A percentile compares a stretch with the other conserved stretches of the same genome.
phyloP scores from a whole-genome alignment of 176 grass and related monocot genomes.

The Triticum aestivum region IWGSC_CS_RefSeq_v2.1 NC_057801.1:677729676-677730175 shows the following conservation, averaged over 20 bases:
- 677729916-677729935: conserved; percentile 35
- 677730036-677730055: conserved; percentile 68
- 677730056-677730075: conserved; percentile 75
- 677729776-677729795: conserved; percentile 56
- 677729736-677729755: too few relatives aligned
- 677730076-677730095: conserved; percentile 67
- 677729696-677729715: too few relatives aligned
- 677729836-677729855: conserved; percentile 61
- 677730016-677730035: conserved; percentile 80
- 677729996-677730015: conserved; percentile 72
- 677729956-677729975: conserved; percentile 58
- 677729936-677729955: conserved; percentile 47
- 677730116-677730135: conserved; percentile 27
- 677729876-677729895: conserved; percentile 77
- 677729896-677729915: conserved; percentile 24
- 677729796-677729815: conserved; percentile 39
- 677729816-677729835: conserved; percentile 40
- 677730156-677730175: conserved; percentile 27
- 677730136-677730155: neutral
- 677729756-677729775: neutral
- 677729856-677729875: conserved; percentile 57
- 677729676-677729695: too few relatives aligned
- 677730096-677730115: conserved; percentile 79
- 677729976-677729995: conserved; percentile 42
- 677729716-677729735: too few relatives aligned